phyloP scores from a whole-genome alignment of 176 grass and related monocot genomes.

The Oryza longistaminata region DNA sequence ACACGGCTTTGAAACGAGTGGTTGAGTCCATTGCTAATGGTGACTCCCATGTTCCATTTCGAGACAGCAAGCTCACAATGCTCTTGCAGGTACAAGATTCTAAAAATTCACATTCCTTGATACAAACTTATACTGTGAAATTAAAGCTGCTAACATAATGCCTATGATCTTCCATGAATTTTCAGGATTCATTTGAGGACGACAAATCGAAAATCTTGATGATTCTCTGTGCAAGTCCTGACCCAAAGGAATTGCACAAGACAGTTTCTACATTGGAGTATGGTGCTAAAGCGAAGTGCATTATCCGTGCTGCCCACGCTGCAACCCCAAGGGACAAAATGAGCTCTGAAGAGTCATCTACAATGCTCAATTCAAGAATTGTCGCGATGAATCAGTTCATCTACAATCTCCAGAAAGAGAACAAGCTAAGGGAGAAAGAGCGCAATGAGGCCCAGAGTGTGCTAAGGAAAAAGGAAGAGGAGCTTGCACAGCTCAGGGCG shows the following conservation, averaged over 20 bases:
- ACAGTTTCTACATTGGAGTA: slow-evolving; percentile 91
- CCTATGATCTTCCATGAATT: slow-evolving; percentile 13
- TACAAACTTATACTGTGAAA: not conserved
- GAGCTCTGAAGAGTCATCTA: slow-evolving; percentile 63
- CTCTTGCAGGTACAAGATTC: slow-evolving; percentile 65
- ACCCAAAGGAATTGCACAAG: slow-evolving; percentile 88
- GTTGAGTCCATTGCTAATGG: slow-evolving; percentile 92
- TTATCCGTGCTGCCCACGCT: slow-evolving; percentile 68
- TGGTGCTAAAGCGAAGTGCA: slow-evolving; percentile 96
- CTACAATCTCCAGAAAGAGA: slow-evolving; percentile 77
- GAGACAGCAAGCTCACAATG: slow-evolving; percentile 97
- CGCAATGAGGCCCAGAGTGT: slow-evolving; percentile 48
- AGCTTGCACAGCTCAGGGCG: slow-evolving; percentile 47
- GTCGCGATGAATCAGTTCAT: slow-evolving; percentile 86
- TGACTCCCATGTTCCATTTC: slow-evolving; percentile 92
- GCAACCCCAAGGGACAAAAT: slow-evolving; percentile 67
- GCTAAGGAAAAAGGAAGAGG: slow-evolving; percentile 63
- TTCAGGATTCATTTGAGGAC: slow-evolving; percentile 94
- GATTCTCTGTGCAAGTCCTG: slow-evolving; percentile 96
- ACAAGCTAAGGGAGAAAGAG: slow-evolving; percentile 63
- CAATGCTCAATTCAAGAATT: slow-evolving; percentile 68
- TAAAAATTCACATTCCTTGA: not conserved
- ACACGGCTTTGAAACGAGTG: slow-evolving; percentile 85
- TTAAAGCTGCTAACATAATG: not conserved
- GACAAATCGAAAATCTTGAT: slow-evolving; percentile 97